Conservation (phyloP, 2,329 filamentous ascomycete species). For the Didymella sp. region DNA sequence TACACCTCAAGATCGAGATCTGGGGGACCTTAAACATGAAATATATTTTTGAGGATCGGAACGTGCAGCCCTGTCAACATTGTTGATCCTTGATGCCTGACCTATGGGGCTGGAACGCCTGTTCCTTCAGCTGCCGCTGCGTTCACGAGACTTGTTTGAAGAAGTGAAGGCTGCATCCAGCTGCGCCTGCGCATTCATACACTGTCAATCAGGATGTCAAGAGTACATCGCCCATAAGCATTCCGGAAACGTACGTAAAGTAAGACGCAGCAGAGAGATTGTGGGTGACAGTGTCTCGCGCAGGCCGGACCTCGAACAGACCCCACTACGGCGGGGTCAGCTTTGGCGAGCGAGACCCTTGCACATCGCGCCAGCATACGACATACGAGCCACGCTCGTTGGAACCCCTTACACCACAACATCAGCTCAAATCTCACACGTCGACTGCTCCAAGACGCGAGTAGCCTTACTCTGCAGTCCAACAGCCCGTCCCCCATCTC, state of each 20-base stretch:
- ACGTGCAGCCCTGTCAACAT: background rate
- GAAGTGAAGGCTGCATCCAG: background rate
- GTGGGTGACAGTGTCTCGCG: background rate
- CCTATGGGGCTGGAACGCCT: background rate
- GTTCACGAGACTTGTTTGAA: background rate
- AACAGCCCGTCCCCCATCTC: background rate
- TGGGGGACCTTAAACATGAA: background rate
- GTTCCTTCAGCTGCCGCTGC: background rate
- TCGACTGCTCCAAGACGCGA: background rate
- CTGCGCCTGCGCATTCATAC: background rate
- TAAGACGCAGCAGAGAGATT: background rate
- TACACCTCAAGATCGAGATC: background rate
- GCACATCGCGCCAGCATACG: background rate
- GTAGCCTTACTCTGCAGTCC: background rate
- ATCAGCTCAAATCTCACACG: background rate
- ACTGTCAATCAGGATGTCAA: background rate
- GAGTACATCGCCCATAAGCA: background rate
- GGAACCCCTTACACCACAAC: background rate
- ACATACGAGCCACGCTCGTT: constrained; percentile 1
- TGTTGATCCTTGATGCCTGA: background rate
- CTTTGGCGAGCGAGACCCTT: background rate
- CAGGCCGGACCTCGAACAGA: background rate
- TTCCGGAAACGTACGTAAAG: background rate
- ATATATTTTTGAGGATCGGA: background rate
- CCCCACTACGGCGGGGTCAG: constrained; percentile 4